A percentile compares a stretch with the other conserved stretches of the same genome.
These are phyloP conservation scores for Cladobotryum protrusum DNA, from an alignment of 2,329 filamentous ascomycete species.

Conservation along the genomic window DNA sequence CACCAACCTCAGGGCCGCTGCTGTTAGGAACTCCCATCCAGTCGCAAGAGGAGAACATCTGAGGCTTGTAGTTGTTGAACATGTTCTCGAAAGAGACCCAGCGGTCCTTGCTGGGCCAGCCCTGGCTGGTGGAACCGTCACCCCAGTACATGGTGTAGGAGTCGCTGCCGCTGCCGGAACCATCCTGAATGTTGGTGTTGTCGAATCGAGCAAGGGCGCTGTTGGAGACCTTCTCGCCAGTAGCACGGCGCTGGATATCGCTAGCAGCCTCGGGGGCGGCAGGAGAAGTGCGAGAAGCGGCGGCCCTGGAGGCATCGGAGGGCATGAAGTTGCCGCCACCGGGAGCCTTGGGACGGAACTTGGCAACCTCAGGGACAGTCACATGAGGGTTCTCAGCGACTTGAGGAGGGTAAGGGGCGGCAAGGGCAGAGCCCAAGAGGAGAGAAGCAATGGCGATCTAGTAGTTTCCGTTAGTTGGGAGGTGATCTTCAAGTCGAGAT, in stretches of 20 bases:
- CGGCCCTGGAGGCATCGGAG: background rate
- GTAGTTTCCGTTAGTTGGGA: conserved; percentile 10
- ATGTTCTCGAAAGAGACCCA: conserved; percentile 11
- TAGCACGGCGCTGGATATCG: background rate
- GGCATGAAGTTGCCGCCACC: conserved; percentile 3
- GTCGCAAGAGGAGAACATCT: conserved; percentile 13
- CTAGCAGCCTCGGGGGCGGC: background rate
- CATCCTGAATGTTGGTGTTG: conserved; percentile 11
- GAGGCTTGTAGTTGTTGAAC: conserved; percentile 20
- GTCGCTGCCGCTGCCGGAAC: conserved; percentile 19
- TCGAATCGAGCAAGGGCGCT: conserved; percentile 1
- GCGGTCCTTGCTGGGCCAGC: conserved; percentile 8
- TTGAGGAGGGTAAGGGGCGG: conserved; percentile 4
- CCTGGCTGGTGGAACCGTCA: conserved; percentile 4
- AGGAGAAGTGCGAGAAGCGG: conserved; percentile 1
- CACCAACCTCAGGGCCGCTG: conserved; percentile 7
- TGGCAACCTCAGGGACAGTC: conserved; percentile 3
- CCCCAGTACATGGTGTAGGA: conserved; percentile 20
- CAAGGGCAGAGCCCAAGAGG: conserved; percentile 1
- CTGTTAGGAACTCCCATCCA: conserved; percentile 10
- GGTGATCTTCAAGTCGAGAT: background rate
- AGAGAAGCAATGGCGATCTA: conserved; percentile 7
- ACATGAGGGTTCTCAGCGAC: background rate
- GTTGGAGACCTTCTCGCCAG: conserved; percentile 3
- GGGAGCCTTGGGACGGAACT: conserved; percentile 4